Evolutionary conservation across 202 grass and related monocot genomes (phyloP), one percentile per base, ranked within the genome.

Genomic region (Digitaria exilis): DNA sequence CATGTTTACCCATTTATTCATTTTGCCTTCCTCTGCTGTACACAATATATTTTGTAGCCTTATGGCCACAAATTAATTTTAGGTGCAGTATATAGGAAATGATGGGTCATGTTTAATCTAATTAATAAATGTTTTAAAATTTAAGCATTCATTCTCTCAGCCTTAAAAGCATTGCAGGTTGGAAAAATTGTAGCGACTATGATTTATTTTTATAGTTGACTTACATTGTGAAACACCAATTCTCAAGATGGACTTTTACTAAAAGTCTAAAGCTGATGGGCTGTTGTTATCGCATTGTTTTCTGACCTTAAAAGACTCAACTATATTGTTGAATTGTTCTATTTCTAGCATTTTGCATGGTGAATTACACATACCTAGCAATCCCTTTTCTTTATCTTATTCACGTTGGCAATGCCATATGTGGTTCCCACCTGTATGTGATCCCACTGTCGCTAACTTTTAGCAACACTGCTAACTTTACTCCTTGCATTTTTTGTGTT

Each of bases 401-500:
- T 16, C 63, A 84, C 21, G 45, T n/a, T 78, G 1, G 19, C 39
- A 50, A 19, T 58, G 17, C 4, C 10, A 50, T 84, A 48, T 34
- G 15, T 69, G n/a, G 19, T 35, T 13, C 37, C 63, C 77, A 62
- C 21, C 65, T 25, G 41, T 78, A 41, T 74, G 62, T 58, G 43
- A 48, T 61, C 28, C 6, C 22, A 70, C 41, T 50, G 21, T 29
- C 41, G 26, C 52, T 18, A 50, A 51, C 41, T 63, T 31, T 43
- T 48, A 82, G 21, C 29, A 44, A 30, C 16, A 44, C 50, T 70
- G 78, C 42, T 52, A 39, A 60, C n/a, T 45, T 71, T 56, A 9
- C 32, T 42, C 45, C 82, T 87, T 87, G 16, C 30, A 15, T 84
- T 77, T 44, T 8, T 52, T 16, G 18, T 70, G 31, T 39, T 39